phyloP scores from a whole-genome alignment of 139 green algal genomes.

The Picochlorum sp. region DNA sequence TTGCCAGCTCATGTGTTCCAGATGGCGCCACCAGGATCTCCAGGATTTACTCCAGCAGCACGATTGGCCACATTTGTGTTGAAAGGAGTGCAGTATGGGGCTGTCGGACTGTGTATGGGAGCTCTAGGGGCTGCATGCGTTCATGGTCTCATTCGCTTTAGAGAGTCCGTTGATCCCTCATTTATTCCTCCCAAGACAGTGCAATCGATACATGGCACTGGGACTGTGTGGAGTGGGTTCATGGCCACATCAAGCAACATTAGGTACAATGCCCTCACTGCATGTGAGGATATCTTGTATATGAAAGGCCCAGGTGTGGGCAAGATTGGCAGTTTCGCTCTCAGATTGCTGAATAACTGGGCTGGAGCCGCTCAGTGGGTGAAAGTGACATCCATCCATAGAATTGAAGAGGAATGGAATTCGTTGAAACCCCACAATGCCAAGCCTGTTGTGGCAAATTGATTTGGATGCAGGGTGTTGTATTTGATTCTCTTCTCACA shows the following conservation, averaged over 20 bases:
- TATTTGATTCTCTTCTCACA: too few relatives aligned
- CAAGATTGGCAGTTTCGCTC: constrained; percentile 2
- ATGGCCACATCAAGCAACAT: constrained; percentile 20
- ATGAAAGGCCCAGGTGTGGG: not conserved
- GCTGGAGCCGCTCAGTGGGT: constrained; percentile 21
- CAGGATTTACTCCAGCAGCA: constrained; percentile 5
- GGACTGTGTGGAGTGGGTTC: constrained; percentile 17
- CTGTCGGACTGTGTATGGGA: constrained; percentile 18
- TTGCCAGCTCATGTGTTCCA: constrained; percentile 27
- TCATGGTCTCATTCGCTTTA: constrained; percentile 8
- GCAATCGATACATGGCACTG: constrained; percentile 16
- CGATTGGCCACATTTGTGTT: constrained; percentile 9
- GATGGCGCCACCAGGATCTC: not conserved
- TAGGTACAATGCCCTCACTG: constrained; percentile 24
- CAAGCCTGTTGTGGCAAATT: not conserved
- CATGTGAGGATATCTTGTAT: constrained; percentile 13
- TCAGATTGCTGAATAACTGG: constrained; percentile 25
- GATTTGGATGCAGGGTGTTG: not conserved
- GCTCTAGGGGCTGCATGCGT: constrained; percentile 7
- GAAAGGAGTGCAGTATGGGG: constrained; percentile 21
- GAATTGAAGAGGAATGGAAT: constrained; percentile 10
- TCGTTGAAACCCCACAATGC: not conserved
- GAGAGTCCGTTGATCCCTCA: constrained; percentile 5
- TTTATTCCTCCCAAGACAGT: constrained; percentile 15
- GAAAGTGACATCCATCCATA: not conserved